phyloP scores from a whole-genome alignment of 176 grass and related monocot genomes.

The Canna indica region DNA sequence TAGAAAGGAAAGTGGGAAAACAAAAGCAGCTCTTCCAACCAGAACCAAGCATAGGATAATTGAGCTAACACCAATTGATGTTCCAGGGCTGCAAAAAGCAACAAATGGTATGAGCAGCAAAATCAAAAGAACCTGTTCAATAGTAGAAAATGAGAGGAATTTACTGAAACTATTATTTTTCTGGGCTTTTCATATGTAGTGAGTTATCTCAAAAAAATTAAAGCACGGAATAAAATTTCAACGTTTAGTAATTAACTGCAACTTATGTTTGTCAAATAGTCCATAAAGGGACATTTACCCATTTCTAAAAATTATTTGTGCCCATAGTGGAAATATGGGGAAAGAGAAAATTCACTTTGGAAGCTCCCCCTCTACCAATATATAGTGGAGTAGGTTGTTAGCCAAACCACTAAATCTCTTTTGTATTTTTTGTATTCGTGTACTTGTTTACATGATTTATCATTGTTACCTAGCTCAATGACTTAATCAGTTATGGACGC shows the following conservation, averaged over 20 bases:
- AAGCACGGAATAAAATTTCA: neutral
- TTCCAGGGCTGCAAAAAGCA: constrained; percentile 61
- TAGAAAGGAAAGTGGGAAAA: constrained; percentile 86
- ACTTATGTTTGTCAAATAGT: neutral
- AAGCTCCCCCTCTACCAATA: too few relatives aligned
- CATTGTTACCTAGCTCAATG: too few relatives aligned
- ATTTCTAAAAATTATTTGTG: too few relatives aligned
- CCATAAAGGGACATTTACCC: neutral
- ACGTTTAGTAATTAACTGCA: neutral
- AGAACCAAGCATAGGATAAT: constrained; percentile 84
- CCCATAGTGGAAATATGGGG: too few relatives aligned
- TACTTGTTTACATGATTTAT: too few relatives aligned
- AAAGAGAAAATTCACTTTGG: too few relatives aligned
- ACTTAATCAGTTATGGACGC: too few relatives aligned
- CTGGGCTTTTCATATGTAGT: neutral
- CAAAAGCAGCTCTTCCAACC: constrained; percentile 91
- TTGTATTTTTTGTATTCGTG: too few relatives aligned
- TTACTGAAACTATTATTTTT: neutral
- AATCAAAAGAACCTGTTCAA: neutral
- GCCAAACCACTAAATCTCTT: too few relatives aligned
- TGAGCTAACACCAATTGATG: constrained; percentile 74
- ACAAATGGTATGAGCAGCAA: neutral
- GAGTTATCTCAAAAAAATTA: neutral
- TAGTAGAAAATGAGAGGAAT: neutral
- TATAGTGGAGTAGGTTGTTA: too few relatives aligned